A percentile compares a stretch with the other conserved stretches of the same genome.
Conservation (phyloP, 352 stramenopile genomes). For the Ophiocytium majus region DNA sequence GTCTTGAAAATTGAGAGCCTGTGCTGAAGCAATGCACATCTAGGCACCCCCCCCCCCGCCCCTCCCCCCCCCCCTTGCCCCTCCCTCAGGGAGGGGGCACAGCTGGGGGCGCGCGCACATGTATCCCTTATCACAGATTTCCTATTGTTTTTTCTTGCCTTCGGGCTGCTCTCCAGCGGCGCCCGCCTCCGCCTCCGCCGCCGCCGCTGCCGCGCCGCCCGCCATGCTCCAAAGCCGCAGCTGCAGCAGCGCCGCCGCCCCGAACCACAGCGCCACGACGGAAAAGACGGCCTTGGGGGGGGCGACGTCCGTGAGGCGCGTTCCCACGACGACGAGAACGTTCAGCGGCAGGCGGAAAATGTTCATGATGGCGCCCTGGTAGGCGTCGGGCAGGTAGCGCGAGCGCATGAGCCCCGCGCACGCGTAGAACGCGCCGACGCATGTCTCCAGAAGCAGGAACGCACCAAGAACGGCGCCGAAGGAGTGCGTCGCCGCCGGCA, state of each 20-base stretch:
- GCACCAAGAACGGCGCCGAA: constrained; percentile 59
- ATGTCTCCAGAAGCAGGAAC: constrained; percentile 75
- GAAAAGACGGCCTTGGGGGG: constrained; percentile 23
- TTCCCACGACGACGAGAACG: constrained; percentile 72
- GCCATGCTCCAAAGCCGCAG: constrained; percentile 21
- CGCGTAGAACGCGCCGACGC: constrained; percentile 73
- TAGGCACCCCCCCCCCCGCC: no score
- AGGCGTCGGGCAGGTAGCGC: constrained; percentile 69
- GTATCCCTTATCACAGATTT: no score
- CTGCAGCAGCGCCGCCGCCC: constrained; percentile 36
- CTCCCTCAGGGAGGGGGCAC: no score
- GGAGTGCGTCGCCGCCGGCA: constrained; percentile 14
- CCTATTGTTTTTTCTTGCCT: neutral
- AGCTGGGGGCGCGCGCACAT: no score
- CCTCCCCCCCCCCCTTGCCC: no score
- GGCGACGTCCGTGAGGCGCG: constrained; percentile 50
- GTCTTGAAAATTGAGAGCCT: no score
- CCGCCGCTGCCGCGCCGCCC: no score
- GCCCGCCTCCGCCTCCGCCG: no score
- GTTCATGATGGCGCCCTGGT: constrained; percentile 74
- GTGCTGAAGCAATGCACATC: no score
- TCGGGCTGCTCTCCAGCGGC: neutral
- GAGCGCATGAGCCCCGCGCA: constrained; percentile 67
- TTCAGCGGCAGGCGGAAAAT: constrained; percentile 76
- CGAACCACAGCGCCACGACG: constrained; percentile 41